Evolutionary conservation across 1,284 basidiomycete species (phyloP).

Genomic region (Chalciporus piperatoides): DNA sequence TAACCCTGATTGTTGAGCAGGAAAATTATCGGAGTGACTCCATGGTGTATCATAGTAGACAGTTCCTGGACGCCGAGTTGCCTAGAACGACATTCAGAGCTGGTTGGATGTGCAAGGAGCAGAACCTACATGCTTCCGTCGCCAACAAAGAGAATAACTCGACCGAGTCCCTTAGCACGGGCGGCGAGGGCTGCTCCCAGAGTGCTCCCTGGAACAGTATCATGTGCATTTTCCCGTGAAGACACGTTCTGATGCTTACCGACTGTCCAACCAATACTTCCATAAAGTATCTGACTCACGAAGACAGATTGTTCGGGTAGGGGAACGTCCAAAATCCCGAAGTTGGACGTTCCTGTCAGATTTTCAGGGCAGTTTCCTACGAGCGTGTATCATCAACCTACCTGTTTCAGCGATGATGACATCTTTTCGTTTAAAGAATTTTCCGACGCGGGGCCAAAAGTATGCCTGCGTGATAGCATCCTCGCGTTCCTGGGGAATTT

Average conservation of each 20-base stretch:
- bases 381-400: conserved; percentile 7
- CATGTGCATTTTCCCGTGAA: conserved; percentile 3
- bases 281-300: conserved; percentile 80
- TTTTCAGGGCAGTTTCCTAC: conserved; percentile 18
- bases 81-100: conserved; percentile 32
- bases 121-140: conserved; percentile 69
- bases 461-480: conserved; percentile 68
- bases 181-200: conserved; percentile 81
- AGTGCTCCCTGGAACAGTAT: conserved; percentile 39
- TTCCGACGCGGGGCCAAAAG: conserved; percentile 83
- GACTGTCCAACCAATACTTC: conserved; percentile 84
- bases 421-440: conserved; percentile 77
- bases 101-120: not conserved
- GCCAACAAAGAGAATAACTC: conserved; percentile 85
- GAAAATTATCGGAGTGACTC: conserved; percentile 76
- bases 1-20: conserved; percentile 90
- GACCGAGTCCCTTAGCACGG: conserved; percentile 54
- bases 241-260: conserved; percentile 41
- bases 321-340: conserved; percentile 75
- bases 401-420: conserved; percentile 86
- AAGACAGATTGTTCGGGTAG: conserved; percentile 66
- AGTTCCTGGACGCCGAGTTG: conserved; percentile 76
- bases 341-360: conserved; percentile 49
- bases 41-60: conserved; percentile 70
- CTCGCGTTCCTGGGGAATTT: conserved; percentile 48